Base-by-base conservation (phyloP, 345 rosid genomes). In the Melaleuca alternifolia region DNA sequence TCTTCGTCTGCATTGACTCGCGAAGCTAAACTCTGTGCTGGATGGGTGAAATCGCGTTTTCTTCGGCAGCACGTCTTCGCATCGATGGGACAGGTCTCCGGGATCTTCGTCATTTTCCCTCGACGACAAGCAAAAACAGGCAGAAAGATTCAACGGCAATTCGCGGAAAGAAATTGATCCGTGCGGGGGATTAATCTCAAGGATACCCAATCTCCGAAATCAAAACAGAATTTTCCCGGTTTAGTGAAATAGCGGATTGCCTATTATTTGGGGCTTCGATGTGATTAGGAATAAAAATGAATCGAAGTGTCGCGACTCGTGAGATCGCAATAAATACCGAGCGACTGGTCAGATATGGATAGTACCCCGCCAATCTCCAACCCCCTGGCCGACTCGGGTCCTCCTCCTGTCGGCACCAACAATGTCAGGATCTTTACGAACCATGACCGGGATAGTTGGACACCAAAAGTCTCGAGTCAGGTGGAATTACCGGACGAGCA, bases 371-470 rank as follows among this genome's bases (percentile, higher is more conserved):
- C 13, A 54, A 21, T 41, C 41, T 41, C 41, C 41, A 41, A 41
- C 41, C 41, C 41, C 1, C 59, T 12, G 10, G 1, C 23, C 6
- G 0, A 54, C 12, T 23, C 13, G 5, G 23, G 59, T 23, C 2
- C 24, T 0, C 6, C 3, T 11, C 0, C 0, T 2, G 9, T 54
- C 24, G 24, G 59, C n/a, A 54, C 6, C n/a, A 11, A 54, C 6
- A 10, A 23, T 54, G 10, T 54, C 10, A 1, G 59, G n/a, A 54
- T 54, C 12, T 21, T 54, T 54, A 0, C 2, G 6, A 54, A 54
- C 2, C 2, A 21, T 21, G 12, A 21, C 0, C 0, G 5, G 5
- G 0, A 54, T 2, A 24, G 24, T 56, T 11, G 61, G 6, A 23
- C 61, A 5, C 28, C n/a, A 24, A 11, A 12, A 10, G n/a, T 1